These are phyloP conservation scores for Isatis tinctoria DNA, from an alignment of 345 rosid species.

Conservation along the genomic window DNA sequence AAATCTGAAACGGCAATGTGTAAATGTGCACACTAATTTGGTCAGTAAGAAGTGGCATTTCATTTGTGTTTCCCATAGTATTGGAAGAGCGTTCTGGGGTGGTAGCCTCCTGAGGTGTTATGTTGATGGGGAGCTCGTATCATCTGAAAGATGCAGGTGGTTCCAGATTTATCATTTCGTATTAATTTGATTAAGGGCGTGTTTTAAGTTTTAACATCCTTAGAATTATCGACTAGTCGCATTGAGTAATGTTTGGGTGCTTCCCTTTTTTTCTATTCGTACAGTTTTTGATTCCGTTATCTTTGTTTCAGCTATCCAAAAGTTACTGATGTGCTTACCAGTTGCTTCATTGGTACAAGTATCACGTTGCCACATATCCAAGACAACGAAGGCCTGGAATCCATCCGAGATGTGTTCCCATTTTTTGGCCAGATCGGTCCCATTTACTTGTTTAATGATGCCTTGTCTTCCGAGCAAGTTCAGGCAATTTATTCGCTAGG, in stretches of 20 bases:
- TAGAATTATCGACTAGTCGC: background rate
- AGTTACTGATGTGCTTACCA: conserved; percentile 71
- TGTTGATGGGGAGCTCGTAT: conserved; percentile 74
- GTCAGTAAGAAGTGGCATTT: conserved; percentile 83
- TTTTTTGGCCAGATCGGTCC: conserved; percentile 97
- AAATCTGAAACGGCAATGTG: conserved; percentile 67
- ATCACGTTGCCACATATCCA: conserved; percentile 46
- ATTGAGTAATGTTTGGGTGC: conserved; percentile 12
- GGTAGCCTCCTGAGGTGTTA: conserved; percentile 87
- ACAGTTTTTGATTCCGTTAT: conserved; percentile 4
- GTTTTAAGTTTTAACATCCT: conserved; percentile 26
- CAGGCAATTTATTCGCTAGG: conserved; percentile 74
- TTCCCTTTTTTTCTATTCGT: background rate
- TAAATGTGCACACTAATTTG: conserved; percentile 55
- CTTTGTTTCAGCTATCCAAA: conserved; percentile 74
- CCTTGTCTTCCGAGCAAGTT: conserved; percentile 79
- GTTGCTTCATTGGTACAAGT: conserved; percentile 75
- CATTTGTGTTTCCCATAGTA: conserved; percentile 80
- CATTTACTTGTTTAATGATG: conserved; percentile 76
- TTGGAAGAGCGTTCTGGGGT: conserved; percentile 96
- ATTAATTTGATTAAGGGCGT: background rate
- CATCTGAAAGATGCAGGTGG: conserved; percentile 98
- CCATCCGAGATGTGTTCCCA: conserved; percentile 46
- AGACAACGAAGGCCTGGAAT: conserved; percentile 50
- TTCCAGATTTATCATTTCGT: background rate